These are phyloP conservation scores for Lentinula guzmanii DNA, from an alignment of 768 basidiomycete genomes.

Conservation along the genomic window DNA sequence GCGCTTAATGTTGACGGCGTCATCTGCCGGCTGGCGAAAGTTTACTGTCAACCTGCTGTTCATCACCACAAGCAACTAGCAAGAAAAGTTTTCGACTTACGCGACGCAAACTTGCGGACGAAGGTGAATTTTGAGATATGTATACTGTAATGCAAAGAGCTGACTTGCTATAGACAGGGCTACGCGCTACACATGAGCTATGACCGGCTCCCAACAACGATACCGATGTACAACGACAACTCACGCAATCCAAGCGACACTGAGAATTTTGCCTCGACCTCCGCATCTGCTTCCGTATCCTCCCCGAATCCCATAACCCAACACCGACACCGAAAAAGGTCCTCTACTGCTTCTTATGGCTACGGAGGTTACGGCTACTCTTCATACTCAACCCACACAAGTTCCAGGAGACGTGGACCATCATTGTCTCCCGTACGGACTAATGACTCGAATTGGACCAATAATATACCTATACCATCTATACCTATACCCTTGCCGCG, in stretches of 20 bases:
- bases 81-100: no score
- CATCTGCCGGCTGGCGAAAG: no score
- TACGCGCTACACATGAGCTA: conserved; percentile 4
- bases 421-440: not conserved
- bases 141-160: no score
- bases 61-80: no score
- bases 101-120: no score
- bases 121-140: no score
- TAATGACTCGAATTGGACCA: not conserved
- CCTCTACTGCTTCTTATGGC: not conserved
- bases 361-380: conserved; percentile 1
- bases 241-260: not conserved
- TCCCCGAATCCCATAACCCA: conserved; percentile 1
- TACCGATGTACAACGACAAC: conserved; percentile 3
- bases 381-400: not conserved
- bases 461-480: not conserved
- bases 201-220: conserved; percentile 2
- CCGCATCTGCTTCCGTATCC: not conserved
- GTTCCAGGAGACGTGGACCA: not conserved
- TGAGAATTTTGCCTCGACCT: not conserved
- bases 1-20: no score
- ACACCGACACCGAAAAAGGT: conserved; percentile 4
- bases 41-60: no score
- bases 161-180: not conserved
- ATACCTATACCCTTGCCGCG: not conserved